These are phyloP conservation scores for Tolypocladium cylindrosporum DNA, from an alignment of 2,329 filamentous ascomycete species.

Conservation along the genomic window DNA sequence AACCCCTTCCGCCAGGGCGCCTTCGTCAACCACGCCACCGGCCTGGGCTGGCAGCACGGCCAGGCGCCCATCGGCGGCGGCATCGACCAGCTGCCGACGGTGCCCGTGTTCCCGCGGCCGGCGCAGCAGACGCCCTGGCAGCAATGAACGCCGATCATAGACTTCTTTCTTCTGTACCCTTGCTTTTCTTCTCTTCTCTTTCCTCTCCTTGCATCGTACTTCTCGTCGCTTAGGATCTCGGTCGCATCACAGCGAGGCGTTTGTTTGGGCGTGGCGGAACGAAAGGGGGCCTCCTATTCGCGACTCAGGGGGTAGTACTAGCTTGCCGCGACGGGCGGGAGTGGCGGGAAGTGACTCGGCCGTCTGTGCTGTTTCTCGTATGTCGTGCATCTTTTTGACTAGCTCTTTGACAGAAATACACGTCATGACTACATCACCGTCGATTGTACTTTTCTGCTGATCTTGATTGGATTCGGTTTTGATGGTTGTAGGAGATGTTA, in stretches of 20 bases:
- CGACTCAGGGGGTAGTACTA: background rate
- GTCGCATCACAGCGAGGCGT: slow-evolving; percentile 3
- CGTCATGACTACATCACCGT: background rate
- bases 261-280: background rate
- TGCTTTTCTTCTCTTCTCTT: slow-evolving; percentile 9
- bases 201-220: background rate
- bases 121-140: slow-evolving; percentile 54
- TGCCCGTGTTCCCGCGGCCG: slow-evolving; percentile 79
- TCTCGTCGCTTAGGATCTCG: background rate
- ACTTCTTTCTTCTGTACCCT: no score
- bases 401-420: background rate
- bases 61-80: slow-evolving; percentile 73
- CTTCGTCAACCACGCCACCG: slow-evolving; percentile 82
- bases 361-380: background rate
- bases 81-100: slow-evolving; percentile 67
- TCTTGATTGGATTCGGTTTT: background rate
- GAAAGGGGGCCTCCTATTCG: background rate
- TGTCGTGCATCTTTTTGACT: background rate
- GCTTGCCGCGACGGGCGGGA: background rate
- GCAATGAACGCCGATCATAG: slow-evolving; percentile 20
- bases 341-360: background rate
- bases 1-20: slow-evolving; percentile 91
- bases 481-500: background rate
- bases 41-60: slow-evolving; percentile 77
- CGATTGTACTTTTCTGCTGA: background rate